Percentiles rank a stretch among this genome's conserved stretches.
Conservation (phyloP, 2,329 filamentous ascomycete genomes). For the Bertia moriformis region DNA sequence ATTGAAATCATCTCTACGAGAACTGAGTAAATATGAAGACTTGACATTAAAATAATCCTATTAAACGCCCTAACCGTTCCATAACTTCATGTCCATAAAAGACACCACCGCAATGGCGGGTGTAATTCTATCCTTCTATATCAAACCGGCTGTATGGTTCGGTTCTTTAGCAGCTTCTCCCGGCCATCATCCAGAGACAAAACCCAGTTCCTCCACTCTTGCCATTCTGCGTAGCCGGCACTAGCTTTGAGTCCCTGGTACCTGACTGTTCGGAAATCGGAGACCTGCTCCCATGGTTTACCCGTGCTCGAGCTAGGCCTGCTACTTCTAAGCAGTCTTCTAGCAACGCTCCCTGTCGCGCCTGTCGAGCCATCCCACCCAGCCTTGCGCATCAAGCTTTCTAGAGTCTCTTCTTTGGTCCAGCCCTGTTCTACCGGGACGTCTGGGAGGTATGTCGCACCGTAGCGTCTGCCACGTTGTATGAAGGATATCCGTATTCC, state of each 20-base stretch:
- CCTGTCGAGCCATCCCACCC: constrained; percentile 51
- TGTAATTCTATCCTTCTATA: too few species aligned
- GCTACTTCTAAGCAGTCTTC: background rate
- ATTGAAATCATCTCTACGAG: too few species aligned
- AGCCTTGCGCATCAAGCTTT: constrained; percentile 85
- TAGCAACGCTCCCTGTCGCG: background rate
- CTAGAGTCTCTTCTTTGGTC: constrained; percentile 81
- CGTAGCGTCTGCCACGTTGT: constrained; percentile 59
- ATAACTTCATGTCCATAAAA: too few species aligned
- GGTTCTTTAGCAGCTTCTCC: too few species aligned
- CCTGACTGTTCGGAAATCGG: background rate
- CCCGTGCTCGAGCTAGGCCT: background rate
- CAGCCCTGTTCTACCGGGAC: constrained; percentile 87
- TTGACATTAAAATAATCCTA: too few species aligned
- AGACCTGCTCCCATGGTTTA: background rate
- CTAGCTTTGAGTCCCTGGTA: background rate
- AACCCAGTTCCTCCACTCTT: background rate
- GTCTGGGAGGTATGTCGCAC: constrained; percentile 82
- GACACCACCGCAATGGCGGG: too few species aligned
- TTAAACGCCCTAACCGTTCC: too few species aligned
- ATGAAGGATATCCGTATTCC: constrained; percentile 76
- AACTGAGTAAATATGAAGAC: too few species aligned
- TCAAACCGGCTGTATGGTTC: too few species aligned
- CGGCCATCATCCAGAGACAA: background rate
- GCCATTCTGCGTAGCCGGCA: background rate